Evolutionary conservation across 805 yeast genomes (phyloP).

Genomic region (Vanderwaltozyma polyspora): DNA sequence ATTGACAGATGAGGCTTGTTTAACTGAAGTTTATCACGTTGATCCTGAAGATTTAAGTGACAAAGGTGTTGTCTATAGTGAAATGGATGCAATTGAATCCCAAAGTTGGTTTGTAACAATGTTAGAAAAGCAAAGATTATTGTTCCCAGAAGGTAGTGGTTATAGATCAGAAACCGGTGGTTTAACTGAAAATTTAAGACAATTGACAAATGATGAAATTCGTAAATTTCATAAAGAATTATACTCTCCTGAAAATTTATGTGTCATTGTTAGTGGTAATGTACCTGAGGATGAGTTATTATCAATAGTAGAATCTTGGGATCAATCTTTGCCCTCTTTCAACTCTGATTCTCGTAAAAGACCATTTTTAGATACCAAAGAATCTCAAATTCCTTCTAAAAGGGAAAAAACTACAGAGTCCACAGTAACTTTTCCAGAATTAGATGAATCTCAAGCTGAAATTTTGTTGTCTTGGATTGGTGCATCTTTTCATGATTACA

Average conservation of each 20-base stretch:
- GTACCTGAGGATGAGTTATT: conserved; percentile 68
- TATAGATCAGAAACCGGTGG: conserved; percentile 95
- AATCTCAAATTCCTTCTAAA: conserved; percentile 36
- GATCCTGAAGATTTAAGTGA: conserved; percentile 78
- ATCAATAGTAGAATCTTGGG: conserved; percentile 48
- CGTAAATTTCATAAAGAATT: conserved; percentile 56
- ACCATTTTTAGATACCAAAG: conserved; percentile 64
- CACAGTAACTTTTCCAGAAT: conserved; percentile 72
- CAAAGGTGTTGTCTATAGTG: conserved; percentile 93
- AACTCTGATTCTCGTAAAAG: conserved; percentile 32
- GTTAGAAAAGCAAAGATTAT: conserved; percentile 45
- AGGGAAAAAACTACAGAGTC: conserved; percentile 34
- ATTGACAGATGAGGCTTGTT: conserved; percentile 77
- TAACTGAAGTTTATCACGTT: conserved; percentile 89
- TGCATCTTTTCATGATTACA: conserved; percentile 43
- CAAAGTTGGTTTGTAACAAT: conserved; percentile 59
- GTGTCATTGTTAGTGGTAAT: conserved; percentile 76
- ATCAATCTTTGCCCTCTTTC: conserved; percentile 38
- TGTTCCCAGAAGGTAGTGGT: conserved; percentile 55
- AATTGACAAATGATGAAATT: conserved; percentile 61
- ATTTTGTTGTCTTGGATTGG: conserved; percentile 71
- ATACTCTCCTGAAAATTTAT: conserved; percentile 76
- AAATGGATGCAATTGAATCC: conserved; percentile 89
- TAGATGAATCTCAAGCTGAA: conserved; percentile 78
- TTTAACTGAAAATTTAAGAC: conserved; percentile 61